Evolutionary conservation across 2,329 filamentous ascomycete species (phyloP).

Genomic region (Didymella glomerata): DNA sequence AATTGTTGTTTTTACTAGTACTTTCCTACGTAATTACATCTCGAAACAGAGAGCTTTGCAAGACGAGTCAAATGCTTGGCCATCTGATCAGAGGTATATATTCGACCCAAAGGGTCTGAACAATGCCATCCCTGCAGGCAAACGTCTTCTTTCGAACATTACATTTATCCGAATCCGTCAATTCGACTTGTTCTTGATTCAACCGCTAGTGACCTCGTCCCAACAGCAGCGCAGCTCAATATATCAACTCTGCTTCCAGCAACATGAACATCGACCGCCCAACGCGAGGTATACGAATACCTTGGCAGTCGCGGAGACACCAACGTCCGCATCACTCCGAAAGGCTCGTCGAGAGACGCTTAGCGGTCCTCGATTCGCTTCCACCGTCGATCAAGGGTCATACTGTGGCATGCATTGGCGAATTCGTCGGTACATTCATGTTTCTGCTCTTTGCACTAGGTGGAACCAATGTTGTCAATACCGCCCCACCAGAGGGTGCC

Average conservation of each 20-base stretch:
- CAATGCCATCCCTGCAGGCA: too few species aligned
- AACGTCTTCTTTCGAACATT: too few species aligned
- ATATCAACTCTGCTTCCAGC: neutral
- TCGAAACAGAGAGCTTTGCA: too few species aligned
- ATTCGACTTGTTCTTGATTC: neutral
- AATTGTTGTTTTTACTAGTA: neutral
- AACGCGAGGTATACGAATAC: conserved; percentile 16
- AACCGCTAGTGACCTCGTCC: neutral
- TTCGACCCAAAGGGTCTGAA: too few species aligned
- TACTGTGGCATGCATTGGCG: conserved; percentile 42
- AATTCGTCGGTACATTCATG: conserved; percentile 56
- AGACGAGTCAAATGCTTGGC: too few species aligned
- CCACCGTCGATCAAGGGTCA: conserved; percentile 17
- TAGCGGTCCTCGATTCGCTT: conserved; percentile 15
- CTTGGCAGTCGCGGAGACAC: conserved; percentile 15
- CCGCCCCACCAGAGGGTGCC: conserved; percentile 22
- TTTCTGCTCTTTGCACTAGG: conserved; percentile 48
- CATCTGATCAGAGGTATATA: too few species aligned
- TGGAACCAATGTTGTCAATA: conserved; percentile 44
- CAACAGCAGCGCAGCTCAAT: neutral
- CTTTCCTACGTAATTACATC: too few species aligned
- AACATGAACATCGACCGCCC: conserved; percentile 22
- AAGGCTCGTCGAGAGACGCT: conserved; percentile 12
- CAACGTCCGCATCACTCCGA: conserved; percentile 14
- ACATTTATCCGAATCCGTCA: too few species aligned